Base-by-base conservation (phyloP, 2,329 filamentous ascomycete species). In the Exophiala sp. region DNA sequence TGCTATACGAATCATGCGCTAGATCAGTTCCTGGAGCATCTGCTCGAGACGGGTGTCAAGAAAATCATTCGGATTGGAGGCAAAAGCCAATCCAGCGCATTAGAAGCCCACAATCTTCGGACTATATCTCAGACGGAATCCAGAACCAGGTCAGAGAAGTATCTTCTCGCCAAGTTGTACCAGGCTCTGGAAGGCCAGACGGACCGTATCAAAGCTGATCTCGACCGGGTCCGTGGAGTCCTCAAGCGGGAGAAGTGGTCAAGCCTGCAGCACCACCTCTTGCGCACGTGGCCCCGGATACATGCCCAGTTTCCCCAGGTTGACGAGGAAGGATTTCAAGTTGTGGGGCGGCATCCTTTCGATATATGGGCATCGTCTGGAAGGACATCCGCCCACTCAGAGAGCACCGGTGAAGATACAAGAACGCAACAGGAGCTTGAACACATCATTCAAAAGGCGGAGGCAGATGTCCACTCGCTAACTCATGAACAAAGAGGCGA, bases 1-100 rank as follows among this genome's bases (percentile, higher is more conserved):
- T 41, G 38, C 21, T 27, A 41, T 24, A 41, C 38, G 6, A 41
- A 41, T 21, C 38, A 41, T 41, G 38, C 38, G 24, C 21, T 41
- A 21, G 38, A 41, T n/a, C 38, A 41, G 13, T 41, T 24, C 21
- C 21, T 41, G 19, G 38, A 41, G 21, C 6, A 41, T 14, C 21
- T 41, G 4, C 7, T 24, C 6, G 21, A 41, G 4, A 41, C 24
- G 11, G 38, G 38, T 9, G 24, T 41, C 0, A 65, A 83, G 0
- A 80, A 85, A 45, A 74, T 27, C 24, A 10, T 27, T 10, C 24
- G 10, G 6, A 27, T 27, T 27, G 24, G 24, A 27, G 24, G 24
- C 24, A 5, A 27, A 27, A 27, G 24, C 24, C 24, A 35, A 22
- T 88, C 63, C 82, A 86, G 40, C 13, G 35, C 34, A 21, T 37